Percentiles rank a stretch among this genome's conserved stretches.
phyloP scores from a whole-genome alignment of 2,329 filamentous ascomycete genomes.

The Grosmannia huntii region DNA sequence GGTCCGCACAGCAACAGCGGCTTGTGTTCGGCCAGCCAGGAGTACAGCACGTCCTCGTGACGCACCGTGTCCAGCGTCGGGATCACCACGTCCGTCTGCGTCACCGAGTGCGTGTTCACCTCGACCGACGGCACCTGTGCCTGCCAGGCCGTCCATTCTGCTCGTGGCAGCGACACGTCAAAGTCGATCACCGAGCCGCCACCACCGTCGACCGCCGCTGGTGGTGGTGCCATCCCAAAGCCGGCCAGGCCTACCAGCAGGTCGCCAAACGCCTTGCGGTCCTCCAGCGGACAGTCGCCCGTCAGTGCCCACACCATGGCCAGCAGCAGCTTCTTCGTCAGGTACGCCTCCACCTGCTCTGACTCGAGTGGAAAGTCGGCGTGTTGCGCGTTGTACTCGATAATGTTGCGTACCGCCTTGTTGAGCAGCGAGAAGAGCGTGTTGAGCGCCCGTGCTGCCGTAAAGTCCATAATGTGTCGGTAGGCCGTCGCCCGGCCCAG shows the following conservation, averaged over 20 bases:
- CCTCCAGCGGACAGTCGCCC: constrained; percentile 78
- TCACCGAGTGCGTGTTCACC: constrained; percentile 96
- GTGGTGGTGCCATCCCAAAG: constrained; percentile 58
- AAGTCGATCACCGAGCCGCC: constrained; percentile 75
- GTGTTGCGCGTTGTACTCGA: constrained; percentile 94
- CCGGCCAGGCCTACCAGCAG: constrained; percentile 70
- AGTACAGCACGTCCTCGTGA: constrained; percentile 98
- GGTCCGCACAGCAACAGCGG: constrained; percentile 91
- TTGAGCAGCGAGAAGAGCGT: constrained; percentile 93
- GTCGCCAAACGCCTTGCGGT: constrained; percentile 84
- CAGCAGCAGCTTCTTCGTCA: constrained; percentile 87
- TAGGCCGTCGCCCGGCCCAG: constrained; percentile 64
- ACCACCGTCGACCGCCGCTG: constrained; percentile 33
- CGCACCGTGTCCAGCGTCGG: constrained; percentile 94
- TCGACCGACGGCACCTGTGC: constrained; percentile 88
- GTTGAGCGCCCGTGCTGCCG: constrained; percentile 74
- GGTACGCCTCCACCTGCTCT: constrained; percentile 78
- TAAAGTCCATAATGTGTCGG: constrained; percentile 98
- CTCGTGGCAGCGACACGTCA: constrained; percentile 74
- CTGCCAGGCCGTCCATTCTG: constrained; percentile 89
- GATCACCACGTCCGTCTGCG: constrained; percentile 96
- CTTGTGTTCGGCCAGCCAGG: constrained; percentile 98
- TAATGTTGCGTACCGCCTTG: constrained; percentile 79
- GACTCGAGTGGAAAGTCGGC: constrained; percentile 84
- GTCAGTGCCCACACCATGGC: constrained; percentile 92